Conservation (phyloP, 371 early-diverging fungal species). For the Mucor circinelloides region DNA sequence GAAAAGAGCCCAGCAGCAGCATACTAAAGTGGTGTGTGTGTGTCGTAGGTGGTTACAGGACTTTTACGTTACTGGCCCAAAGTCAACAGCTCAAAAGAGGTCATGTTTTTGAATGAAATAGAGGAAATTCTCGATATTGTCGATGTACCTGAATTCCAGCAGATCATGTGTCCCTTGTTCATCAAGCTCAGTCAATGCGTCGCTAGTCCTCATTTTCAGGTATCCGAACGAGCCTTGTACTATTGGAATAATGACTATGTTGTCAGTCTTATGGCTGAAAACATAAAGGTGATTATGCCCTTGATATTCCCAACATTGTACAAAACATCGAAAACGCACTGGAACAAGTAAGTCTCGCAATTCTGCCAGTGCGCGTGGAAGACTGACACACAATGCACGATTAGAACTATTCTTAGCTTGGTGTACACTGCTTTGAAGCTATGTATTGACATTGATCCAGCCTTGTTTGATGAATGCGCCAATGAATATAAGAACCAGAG, state of each 20-base stretch:
- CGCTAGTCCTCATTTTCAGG: constrained; percentile 93
- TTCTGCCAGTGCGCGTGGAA: neutral
- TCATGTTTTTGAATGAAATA: constrained; percentile 95
- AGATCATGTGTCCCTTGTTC: constrained; percentile 86
- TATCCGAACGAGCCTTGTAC: constrained; percentile 91
- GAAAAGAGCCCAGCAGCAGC: too few species aligned
- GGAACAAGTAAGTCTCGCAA: constrained; percentile 76
- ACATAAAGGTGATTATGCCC: constrained; percentile 85
- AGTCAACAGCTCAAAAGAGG: constrained; percentile 95
- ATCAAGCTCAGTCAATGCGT: constrained; percentile 90
- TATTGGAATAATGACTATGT: constrained; percentile 98
- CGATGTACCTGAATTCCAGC: constrained; percentile 86
- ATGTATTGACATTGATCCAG: constrained; percentile 92
- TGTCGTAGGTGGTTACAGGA: constrained; percentile 74
- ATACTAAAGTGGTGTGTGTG: too few species aligned
- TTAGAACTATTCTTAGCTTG: constrained; percentile 88
- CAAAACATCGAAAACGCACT: constrained; percentile 90
- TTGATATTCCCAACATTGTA: constrained; percentile 90
- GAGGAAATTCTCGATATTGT: constrained; percentile 94
- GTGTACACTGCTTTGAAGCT: constrained; percentile 93
- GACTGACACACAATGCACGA: neutral
- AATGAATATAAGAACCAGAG: constrained; percentile 79
- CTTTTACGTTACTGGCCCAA: constrained; percentile 95
- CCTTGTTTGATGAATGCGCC: constrained; percentile 90
- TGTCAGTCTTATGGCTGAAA: constrained; percentile 88